Evolutionary conservation across 2,329 filamentous ascomycete species (phyloP), one percentile per base, ranked within the genome.

Genomic region (Xylaria polymorpha): DNA sequence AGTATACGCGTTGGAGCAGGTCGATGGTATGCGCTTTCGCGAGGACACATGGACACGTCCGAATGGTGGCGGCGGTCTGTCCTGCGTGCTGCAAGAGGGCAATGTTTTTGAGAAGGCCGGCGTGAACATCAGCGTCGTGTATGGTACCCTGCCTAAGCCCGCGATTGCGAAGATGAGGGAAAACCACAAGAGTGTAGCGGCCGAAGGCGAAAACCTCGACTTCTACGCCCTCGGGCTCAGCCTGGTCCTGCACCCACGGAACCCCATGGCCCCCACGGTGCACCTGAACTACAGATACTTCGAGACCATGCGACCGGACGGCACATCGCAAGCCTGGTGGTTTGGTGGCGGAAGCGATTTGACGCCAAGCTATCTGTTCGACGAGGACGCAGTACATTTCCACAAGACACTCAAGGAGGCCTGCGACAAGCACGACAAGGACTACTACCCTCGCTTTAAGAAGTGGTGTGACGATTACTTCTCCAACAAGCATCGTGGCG

Each of bases 261-360:
- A 99, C 82, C 96, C 96, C 57, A 97, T 97, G 91, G 95, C 95
- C 8, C 96, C 96, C 0, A 99, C 96, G 0, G 96, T 99, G 20
- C 96, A 99, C 81, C 87, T 99, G 75, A 99, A 99, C 85, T 98
- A 98, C 85, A 90, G 96, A 66, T 99, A 99, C 83, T 99, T 99
- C 78, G 96, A 99, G 84, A 99, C 96, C 1, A 92, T 93, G 69
- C 92, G 95, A 76, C 88, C 92, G 9, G 91, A 95, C 75, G 94
- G 92, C 51, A 92, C 86, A 73, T 91, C 86, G 61, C 94, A 95
- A 72, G 92, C 94, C 8, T 99, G 96, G 95, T 99, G 96, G 96
- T 99, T 97, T 77, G 96, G 96, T 72, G 96, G 96, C 60, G 96
- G 96, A 66, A 94, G 93, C 62, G 96, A 99, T 81, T 83, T 99